A percentile compares a stretch with the other conserved stretches of the same genome.
Evolutionary conservation across 2,329 filamentous ascomycete genomes (phyloP).

Genomic region (Fusarium sp.): DNA sequence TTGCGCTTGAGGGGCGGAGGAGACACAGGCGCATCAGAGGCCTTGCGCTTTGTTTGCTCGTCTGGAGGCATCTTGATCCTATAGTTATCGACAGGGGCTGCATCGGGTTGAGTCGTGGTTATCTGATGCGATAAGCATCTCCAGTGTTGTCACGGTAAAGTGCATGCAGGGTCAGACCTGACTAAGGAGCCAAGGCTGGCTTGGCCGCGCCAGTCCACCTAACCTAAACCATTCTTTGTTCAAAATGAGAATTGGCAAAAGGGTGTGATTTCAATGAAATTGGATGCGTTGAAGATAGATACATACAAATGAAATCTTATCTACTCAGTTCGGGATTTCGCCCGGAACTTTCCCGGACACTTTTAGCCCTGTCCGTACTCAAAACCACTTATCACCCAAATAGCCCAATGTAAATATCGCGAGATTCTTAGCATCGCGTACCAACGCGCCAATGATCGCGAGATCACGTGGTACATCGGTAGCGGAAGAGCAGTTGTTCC

Average conservation of each 20-base stretch:
- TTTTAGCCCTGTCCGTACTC: too few species aligned
- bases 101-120: constrained; percentile 23
- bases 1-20: constrained; percentile 66
- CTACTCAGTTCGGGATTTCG: neutral
- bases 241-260: neutral
- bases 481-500: neutral
- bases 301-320: neutral
- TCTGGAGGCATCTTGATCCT: constrained; percentile 44
- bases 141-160: constrained; percentile 13
- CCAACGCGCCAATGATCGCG: constrained; percentile 39
- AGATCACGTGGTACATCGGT: constrained; percentile 46
- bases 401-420: too few species aligned
- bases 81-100: constrained; percentile 1
- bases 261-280: too few species aligned
- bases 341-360: neutral
- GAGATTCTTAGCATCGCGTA: neutral
- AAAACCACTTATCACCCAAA: too few species aligned
- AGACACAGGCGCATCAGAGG: constrained; percentile 58
- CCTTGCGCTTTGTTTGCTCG: constrained; percentile 50
- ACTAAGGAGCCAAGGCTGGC: constrained; percentile 12
- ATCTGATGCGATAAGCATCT: neutral
- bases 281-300: neutral
- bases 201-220: neutral
- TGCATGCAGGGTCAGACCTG: constrained; percentile 7
- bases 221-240: constrained; percentile 5